phyloP scores from a whole-genome alignment of 306 rosid genomes.

The Fragaria iinumae region DNA sequence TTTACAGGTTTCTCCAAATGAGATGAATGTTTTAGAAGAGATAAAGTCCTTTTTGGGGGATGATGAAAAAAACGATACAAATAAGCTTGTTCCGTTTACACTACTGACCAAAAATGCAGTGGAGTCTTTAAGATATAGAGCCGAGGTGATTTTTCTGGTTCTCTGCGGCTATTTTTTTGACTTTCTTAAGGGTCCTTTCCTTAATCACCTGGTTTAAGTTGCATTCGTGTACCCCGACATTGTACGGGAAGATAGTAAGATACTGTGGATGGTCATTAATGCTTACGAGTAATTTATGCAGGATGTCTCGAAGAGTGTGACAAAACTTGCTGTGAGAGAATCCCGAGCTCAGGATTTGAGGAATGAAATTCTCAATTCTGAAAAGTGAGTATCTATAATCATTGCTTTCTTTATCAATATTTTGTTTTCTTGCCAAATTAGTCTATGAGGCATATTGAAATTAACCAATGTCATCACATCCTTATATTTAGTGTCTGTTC shows the following conservation, averaged over 20 bases:
- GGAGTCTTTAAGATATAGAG: constrained; percentile 88
- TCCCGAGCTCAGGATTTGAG: constrained; percentile 88
- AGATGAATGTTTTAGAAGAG: constrained; percentile 74
- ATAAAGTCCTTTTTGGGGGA: constrained; percentile 67
- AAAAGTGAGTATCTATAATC: constrained; percentile 59
- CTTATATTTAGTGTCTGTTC: background rate
- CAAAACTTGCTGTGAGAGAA: constrained; percentile 81
- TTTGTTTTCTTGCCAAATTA: background rate
- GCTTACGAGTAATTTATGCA: constrained; percentile 30
- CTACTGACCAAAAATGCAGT: constrained; percentile 72
- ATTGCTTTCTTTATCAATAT: background rate
- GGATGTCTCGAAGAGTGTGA: constrained; percentile 89
- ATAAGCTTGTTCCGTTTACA: constrained; percentile 62
- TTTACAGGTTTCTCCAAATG: constrained; percentile 77
- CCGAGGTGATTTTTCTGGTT: constrained; percentile 61
- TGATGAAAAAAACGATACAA: constrained; percentile 53
- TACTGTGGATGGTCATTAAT: constrained; percentile 10
- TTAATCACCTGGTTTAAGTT: background rate
- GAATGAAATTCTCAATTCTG: constrained; percentile 90
- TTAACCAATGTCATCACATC: background rate
- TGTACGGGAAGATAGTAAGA: background rate
- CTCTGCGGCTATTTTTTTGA: background rate
- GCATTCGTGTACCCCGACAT: background rate
- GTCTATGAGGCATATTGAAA: background rate
- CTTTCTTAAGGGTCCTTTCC: background rate